Evolutionary conservation across 352 stramenopile species (phyloP).

Genomic region (Pythium phragmitis): DNA sequence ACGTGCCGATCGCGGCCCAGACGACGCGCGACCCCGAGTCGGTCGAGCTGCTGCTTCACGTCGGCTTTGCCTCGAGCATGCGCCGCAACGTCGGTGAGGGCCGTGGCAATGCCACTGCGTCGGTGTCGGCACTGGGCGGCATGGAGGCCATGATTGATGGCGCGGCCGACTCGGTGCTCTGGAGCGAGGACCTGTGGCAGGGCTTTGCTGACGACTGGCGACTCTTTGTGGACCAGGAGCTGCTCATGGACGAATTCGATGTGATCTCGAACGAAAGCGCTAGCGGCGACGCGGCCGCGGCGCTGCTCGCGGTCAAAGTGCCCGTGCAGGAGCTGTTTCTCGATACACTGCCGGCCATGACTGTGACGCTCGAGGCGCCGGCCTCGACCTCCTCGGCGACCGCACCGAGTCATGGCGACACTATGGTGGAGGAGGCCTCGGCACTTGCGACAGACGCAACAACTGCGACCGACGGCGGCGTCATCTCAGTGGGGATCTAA

Average conservation of each 20-base stretch:
- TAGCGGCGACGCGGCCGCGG: constrained; percentile 13
- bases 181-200: constrained; percentile 51
- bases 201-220: constrained; percentile 61
- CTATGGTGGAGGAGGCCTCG: too few species aligned
- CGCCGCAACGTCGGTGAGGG: constrained; percentile 13
- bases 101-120: neutral
- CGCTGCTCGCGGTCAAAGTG: constrained; percentile 32
- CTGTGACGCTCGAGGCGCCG: constrained; percentile 16
- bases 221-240: constrained; percentile 47
- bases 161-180: constrained; percentile 47
- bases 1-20: constrained; percentile 51
- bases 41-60: constrained; percentile 62
- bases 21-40: constrained; percentile 44
- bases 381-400: neutral
- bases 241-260: constrained; percentile 60
- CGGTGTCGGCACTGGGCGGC: constrained; percentile 8
- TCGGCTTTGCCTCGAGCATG: constrained; percentile 65
- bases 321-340: constrained; percentile 39
- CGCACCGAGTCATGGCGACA: too few species aligned
- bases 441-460: neutral
- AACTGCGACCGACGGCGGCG: neutral
- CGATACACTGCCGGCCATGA: constrained; percentile 30
- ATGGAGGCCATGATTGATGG: constrained; percentile 27
- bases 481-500: constrained; percentile 27
- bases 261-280: constrained; percentile 24